A percentile compares a stretch with the other conserved stretches of the same genome.
phyloP scores from a whole-genome alignment of 306 rosid species.

The Acacia melanoxylon region DNA sequence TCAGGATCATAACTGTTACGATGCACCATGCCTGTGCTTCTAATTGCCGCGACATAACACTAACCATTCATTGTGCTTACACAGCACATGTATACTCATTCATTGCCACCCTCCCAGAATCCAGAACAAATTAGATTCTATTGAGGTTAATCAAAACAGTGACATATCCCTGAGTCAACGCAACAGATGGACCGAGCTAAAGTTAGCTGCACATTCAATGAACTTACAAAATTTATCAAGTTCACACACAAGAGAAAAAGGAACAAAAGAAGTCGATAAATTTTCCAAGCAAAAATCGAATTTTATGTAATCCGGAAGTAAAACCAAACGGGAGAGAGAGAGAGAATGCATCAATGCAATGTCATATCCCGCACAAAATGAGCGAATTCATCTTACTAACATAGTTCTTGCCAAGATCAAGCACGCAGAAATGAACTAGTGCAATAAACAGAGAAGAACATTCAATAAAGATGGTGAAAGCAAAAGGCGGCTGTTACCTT shows the following conservation, averaged over 20 bases:
- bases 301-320: not conserved
- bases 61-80: not conserved
- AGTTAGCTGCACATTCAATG: not conserved
- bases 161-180: not conserved
- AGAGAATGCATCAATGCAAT: not conserved
- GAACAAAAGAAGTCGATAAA: not conserved
- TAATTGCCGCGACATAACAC: not conserved
- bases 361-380: not conserved
- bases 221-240: not conserved
- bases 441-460: not conserved
- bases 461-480: not conserved
- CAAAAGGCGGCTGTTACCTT: conserved; percentile 49
- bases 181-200: not conserved
- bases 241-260: not conserved
- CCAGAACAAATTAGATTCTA: not conserved
- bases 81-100: not conserved
- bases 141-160: not conserved
- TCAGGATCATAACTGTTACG: not conserved
- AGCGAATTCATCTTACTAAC: not conserved
- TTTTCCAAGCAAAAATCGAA: not conserved
- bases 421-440: not conserved
- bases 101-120: not conserved
- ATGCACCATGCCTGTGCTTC: not conserved
- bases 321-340: too few species aligned
- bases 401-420: not conserved